A percentile compares a stretch with the other conserved stretches of the same genome.
Evolutionary conservation across 495 filamentous ascomycete genomes (phyloP).

Genomic region (Xylaria venustula): DNA sequence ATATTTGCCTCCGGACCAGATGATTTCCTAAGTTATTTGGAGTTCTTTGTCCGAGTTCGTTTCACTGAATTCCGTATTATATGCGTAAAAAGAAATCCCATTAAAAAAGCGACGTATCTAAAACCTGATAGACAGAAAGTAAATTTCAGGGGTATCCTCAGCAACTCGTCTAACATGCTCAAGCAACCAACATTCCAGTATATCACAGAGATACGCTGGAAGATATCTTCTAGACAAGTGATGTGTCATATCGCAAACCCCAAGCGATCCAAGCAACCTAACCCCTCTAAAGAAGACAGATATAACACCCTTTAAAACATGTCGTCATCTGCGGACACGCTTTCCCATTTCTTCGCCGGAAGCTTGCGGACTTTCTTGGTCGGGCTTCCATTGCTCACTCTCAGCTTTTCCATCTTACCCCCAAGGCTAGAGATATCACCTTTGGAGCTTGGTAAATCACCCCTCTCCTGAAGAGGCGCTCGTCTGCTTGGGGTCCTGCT

Average conservation of each 20-base stretch:
- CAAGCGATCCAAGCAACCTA: background rate
- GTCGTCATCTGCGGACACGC: conserved; percentile 32
- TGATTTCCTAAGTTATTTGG: too few relatives aligned
- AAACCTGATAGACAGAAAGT: background rate
- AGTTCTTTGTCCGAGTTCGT: too few relatives aligned
- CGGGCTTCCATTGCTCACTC: conserved; percentile 25
- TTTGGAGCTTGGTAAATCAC: conserved; percentile 26
- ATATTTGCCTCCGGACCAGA: too few relatives aligned
- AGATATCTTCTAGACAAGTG: background rate
- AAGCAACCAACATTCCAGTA: conserved; percentile 6
- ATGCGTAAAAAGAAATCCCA: background rate
- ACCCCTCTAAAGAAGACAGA: background rate
- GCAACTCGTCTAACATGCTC: background rate
- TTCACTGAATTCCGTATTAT: background rate
- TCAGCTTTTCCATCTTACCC: conserved; percentile 27
- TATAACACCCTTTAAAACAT: conserved; percentile 24
- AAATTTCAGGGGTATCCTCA: conserved; percentile 24
- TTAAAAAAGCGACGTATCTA: background rate
- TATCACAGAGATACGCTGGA: background rate
- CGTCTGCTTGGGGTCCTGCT: conserved; percentile 43
- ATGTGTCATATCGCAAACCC: background rate
- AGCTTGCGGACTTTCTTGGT: conserved; percentile 44
- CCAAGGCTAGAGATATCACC: conserved; percentile 20
- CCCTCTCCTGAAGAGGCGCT: conserved; percentile 43
- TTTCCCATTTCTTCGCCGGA: conserved; percentile 36